Percentiles rank a stretch among this genome's conserved stretches.
These are phyloP conservation scores for Allomyces javanicus DNA, from an alignment of 192 early-diverging fungal species.

Conservation along the genomic window DNA sequence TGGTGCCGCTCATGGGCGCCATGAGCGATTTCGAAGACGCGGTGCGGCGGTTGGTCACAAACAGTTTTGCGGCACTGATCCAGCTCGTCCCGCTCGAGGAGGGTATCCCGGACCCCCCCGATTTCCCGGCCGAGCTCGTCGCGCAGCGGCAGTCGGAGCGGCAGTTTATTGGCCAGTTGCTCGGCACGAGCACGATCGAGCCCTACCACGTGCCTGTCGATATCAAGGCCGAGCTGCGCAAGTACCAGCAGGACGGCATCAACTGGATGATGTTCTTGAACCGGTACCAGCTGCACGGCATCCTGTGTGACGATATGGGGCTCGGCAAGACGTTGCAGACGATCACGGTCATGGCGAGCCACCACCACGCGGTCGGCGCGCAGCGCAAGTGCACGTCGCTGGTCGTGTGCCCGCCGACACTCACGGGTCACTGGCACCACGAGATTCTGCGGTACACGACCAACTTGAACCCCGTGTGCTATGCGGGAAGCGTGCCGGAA, in stretches of 20 bases:
- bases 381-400: slow-evolving; percentile 35
- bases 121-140: slow-evolving; percentile 56
- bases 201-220: slow-evolving; percentile 65
- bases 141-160: slow-evolving; percentile 72
- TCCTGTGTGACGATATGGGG: slow-evolving; percentile 84
- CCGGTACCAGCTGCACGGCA: slow-evolving; percentile 89
- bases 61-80: slow-evolving; percentile 86
- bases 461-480: slow-evolving; percentile 58
- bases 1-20: slow-evolving; percentile 83
- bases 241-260: slow-evolving; percentile 96
- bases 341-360: slow-evolving; percentile 81
- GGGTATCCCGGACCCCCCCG: slow-evolving; percentile 84
- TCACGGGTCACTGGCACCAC: slow-evolving; percentile 90
- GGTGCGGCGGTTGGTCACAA: slow-evolving; percentile 74
- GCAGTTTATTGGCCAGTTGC: slow-evolving; percentile 78
- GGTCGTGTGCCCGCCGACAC: slow-evolving; percentile 86
- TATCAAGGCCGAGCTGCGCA: slow-evolving; percentile 82
- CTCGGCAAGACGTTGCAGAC: slow-evolving; percentile 94
- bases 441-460: slow-evolving; percentile 70
- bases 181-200: slow-evolving; percentile 73
- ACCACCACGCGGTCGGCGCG: slow-evolving; percentile 52
- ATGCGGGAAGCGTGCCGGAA: slow-evolving; percentile 63
- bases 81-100: slow-evolving; percentile 87
- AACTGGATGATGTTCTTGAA: slow-evolving; percentile 97
- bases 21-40: slow-evolving; percentile 91